phyloP scores from a whole-genome alignment of 192 early-diverging fungal species.

The Linnemannia schmuckeri region DNA sequence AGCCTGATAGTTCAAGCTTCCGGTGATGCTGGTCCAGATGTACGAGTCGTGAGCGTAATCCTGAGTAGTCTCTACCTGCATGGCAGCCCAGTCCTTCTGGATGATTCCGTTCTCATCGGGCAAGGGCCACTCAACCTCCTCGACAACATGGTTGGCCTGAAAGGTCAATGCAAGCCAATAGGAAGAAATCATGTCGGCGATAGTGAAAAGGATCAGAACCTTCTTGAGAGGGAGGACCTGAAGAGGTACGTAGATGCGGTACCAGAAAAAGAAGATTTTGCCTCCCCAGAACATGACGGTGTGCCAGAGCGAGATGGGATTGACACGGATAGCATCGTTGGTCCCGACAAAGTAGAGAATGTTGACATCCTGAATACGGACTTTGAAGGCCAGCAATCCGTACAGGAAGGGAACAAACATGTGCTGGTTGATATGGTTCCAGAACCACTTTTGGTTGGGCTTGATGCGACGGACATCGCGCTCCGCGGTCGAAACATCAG shows the following conservation, averaged over 20 bases:
- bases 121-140: conserved; percentile 68
- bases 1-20: conserved; percentile 66
- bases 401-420: conserved; percentile 65
- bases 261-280: conserved; percentile 66
- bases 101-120: conserved; percentile 63
- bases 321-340: conserved; percentile 65
- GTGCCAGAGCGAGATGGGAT: conserved; percentile 60
- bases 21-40: conserved; percentile 63
- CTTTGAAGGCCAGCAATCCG: conserved; percentile 65
- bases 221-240: conserved; percentile 44
- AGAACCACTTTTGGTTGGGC: conserved; percentile 64
- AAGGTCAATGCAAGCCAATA: conserved; percentile 70
- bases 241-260: conserved; percentile 62
- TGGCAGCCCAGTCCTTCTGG: conserved; percentile 67
- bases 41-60: conserved; percentile 68
- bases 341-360: conserved; percentile 64
- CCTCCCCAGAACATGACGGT: conserved; percentile 69
- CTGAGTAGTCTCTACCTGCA: conserved; percentile 65
- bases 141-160: conserved; percentile 73
- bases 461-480: conserved; percentile 69
- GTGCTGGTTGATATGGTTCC: conserved; percentile 64
- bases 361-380: conserved; percentile 64
- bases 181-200: conserved; percentile 62
- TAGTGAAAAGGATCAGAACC: conserved; percentile 57
- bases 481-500: conserved; percentile 62